These are phyloP conservation scores for Torulaspora gathmanii DNA, from an alignment of 805 yeast genomes.

Conservation along the genomic window DNA sequence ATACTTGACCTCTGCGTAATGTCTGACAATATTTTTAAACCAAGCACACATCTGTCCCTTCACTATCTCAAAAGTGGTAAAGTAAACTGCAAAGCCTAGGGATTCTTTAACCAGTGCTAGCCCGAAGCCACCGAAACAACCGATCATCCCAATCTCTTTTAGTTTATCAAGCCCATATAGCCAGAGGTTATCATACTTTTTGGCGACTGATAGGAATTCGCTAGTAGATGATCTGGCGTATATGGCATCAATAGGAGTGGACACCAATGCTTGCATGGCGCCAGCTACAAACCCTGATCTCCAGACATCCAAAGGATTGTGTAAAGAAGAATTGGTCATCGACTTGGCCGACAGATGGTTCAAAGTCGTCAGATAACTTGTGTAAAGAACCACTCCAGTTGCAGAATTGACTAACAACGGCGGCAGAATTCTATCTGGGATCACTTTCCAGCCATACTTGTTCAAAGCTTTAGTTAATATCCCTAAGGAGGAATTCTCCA, in stretches of 20 bases:
- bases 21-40: constrained; percentile 43
- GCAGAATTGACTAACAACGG: constrained; percentile 85
- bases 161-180: constrained; percentile 64
- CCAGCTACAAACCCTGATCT: constrained; percentile 86
- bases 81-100: constrained; percentile 79
- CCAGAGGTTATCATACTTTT: constrained; percentile 68
- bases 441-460: constrained; percentile 78
- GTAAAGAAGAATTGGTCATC: constrained; percentile 22
- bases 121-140: constrained; percentile 88
- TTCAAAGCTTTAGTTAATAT: constrained; percentile 64
- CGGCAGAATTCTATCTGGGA: constrained; percentile 76
- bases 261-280: constrained; percentile 78
- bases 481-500: constrained; percentile 77
- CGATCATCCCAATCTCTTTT: constrained; percentile 67
- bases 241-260: constrained; percentile 91
- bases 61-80: constrained; percentile 71
- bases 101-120: constrained; percentile 72
- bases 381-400: constrained; percentile 82
- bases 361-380: constrained; percentile 64
- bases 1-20: constrained; percentile 41
- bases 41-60: constrained; percentile 60
- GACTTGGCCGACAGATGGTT: constrained; percentile 18
- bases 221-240: constrained; percentile 74
- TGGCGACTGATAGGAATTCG: constrained; percentile 58
- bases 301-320: constrained; percentile 50